Evolutionary conservation across 1,284 basidiomycete genomes (phyloP).

Genomic region (Tylopilus sp.): DNA sequence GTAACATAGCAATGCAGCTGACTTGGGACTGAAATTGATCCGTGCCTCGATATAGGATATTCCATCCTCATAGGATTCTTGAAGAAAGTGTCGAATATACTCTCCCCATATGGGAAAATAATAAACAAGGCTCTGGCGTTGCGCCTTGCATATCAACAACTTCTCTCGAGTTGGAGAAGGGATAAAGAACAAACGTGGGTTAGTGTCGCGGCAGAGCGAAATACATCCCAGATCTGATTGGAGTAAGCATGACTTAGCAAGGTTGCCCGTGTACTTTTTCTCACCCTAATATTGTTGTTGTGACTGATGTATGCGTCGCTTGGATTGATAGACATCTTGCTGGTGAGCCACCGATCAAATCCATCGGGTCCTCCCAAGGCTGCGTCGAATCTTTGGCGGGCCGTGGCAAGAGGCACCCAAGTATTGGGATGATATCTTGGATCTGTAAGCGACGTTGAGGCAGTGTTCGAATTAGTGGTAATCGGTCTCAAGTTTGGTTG

Average conservation of each 20-base stretch:
- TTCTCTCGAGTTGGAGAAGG: background rate
- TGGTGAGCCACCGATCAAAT: slow-evolving; percentile 62
- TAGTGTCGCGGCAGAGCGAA: slow-evolving; percentile 48
- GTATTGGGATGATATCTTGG: slow-evolving; percentile 38
- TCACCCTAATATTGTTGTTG: slow-evolving; percentile 60
- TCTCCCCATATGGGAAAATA: slow-evolving; percentile 26
- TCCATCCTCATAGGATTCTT: slow-evolving; percentile 63
- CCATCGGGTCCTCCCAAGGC: slow-evolving; percentile 54
- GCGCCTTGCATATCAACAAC: slow-evolving; percentile 1
- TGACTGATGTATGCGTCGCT: slow-evolving; percentile 65
- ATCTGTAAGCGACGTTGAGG: slow-evolving; percentile 41
- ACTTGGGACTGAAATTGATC: slow-evolving; percentile 63
- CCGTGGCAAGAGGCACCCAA: slow-evolving; percentile 54
- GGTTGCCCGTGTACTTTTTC: background rate
- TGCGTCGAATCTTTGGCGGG: slow-evolving; percentile 48
- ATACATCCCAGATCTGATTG: slow-evolving; percentile 67
- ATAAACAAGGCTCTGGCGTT: slow-evolving; percentile 20
- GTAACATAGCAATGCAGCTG: slow-evolving; percentile 13
- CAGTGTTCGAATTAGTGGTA: slow-evolving; percentile 34
- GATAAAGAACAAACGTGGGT: slow-evolving; percentile 38
- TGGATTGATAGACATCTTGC: slow-evolving; percentile 59
- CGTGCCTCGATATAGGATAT: slow-evolving; percentile 70
- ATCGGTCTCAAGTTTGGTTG: slow-evolving; percentile 50
- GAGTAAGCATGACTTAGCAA: background rate
- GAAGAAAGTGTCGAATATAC: slow-evolving; percentile 49